Base-by-base conservation (phyloP, 2,329 filamentous ascomycete species). In the Diaporthe humulicola region DNA sequence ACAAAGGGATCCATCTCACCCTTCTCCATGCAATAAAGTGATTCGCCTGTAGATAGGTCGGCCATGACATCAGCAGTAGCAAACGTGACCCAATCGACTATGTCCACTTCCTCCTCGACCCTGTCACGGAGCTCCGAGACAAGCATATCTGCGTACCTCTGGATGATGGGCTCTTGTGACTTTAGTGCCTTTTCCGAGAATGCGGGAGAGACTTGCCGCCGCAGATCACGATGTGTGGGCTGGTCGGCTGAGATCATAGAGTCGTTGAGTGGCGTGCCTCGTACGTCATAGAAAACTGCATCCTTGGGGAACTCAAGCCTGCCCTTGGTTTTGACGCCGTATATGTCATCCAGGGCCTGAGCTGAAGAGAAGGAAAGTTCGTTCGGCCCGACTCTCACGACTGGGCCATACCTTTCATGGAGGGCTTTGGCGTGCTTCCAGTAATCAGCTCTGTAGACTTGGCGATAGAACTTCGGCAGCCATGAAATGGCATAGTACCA, bases 121-220 rank as follows among this genome's bases (percentile, higher is more conserved):
- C 69, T 69, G 10, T 66, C 45, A 19, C 72, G 72, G 4, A 78
- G 70, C 25, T 85, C 82, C 28, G 78, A 78, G 56, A 87, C 77
- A 57, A 87, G 81, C 28, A 84, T 75, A 57, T 84, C 79, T 38
- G 83, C 81, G 75, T 86, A 85, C 2, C 78, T 80, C 70, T 81
- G 79, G 76, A 87, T 78, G n/a, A 79, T 61, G 4, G 76, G 73
- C 71, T 79, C 77, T 42, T 79, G 78, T 6, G 70, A 64, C 12
- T 76, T 76, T 40, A 79, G 25, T 17, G 74, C 76, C 10, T 77
- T 60, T 15, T 79, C 78, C 25, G 77, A 78, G 64, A 79, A 79
- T 12, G 78, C 78, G 2, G 77, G 78, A 4, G 74, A 69, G 52
- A 79, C 78, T 12, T 78, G 69, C 3, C 76, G 75, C 14, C 78